These are phyloP conservation scores for Coemansia sp. DNA, from an alignment of 192 early-diverging fungal species.

Conservation along the genomic window DNA sequence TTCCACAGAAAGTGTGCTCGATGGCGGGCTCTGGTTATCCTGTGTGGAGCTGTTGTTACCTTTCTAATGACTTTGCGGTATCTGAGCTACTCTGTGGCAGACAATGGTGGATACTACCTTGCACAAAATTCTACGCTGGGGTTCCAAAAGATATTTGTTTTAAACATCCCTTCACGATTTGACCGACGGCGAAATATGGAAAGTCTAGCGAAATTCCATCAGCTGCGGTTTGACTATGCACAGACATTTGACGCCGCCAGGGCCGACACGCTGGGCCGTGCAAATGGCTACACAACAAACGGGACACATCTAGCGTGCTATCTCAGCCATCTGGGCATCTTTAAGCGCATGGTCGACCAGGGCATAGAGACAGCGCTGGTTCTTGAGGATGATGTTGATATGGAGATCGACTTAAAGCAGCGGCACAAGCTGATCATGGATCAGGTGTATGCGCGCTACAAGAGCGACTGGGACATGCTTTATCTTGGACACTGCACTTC, in stretches of 20 bases:
- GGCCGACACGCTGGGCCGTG: constrained; percentile 12
- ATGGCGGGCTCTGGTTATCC: background rate
- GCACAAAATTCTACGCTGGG: constrained; percentile 31
- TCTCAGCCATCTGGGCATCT: constrained; percentile 32
- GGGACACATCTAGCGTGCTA: constrained; percentile 49
- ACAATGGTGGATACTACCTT: constrained; percentile 7
- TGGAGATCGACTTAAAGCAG: constrained; percentile 40
- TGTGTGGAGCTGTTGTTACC: background rate
- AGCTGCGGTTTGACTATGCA: constrained; percentile 22
- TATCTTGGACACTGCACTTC: constrained; percentile 52
- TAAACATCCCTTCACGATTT: constrained; percentile 26
- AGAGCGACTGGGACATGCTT: constrained; percentile 50
- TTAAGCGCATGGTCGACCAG: constrained; percentile 20
- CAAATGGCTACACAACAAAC: constrained; percentile 19
- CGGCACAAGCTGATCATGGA: constrained; percentile 19
- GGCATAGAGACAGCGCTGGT: constrained; percentile 34
- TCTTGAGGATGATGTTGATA: constrained; percentile 49
- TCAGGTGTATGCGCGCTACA: constrained; percentile 11
- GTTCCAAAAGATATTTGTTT: constrained; percentile 45
- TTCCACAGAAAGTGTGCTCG: background rate
- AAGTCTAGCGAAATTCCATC: constrained; percentile 25
- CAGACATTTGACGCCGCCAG: constrained; percentile 12
- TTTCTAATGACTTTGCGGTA: background rate
- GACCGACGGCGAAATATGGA: constrained; percentile 42
- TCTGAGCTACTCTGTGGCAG: background rate